Conservation (phyloP, 2,329 filamentous ascomycete genomes). For the Pestalotiopsis fici region DNA sequence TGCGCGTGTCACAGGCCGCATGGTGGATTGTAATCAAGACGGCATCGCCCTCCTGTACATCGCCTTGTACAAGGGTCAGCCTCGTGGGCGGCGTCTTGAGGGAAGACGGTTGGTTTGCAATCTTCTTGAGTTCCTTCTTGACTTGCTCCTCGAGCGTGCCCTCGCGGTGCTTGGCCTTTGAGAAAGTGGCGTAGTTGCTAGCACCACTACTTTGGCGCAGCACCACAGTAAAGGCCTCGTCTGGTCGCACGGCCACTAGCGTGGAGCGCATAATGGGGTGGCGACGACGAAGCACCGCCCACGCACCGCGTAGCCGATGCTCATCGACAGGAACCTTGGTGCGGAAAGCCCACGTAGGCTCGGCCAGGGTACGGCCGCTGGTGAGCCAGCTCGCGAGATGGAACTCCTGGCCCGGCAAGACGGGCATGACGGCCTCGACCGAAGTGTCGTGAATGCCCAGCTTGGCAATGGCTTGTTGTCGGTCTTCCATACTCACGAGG, state of each 20-base stretch:
- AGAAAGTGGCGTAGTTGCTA: constrained; percentile 9
- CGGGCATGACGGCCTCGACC: constrained; percentile 30
- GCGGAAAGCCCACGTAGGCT: constrained; percentile 30
- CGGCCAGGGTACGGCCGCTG: constrained; percentile 28
- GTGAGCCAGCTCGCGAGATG: constrained; percentile 33
- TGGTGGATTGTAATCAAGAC: constrained; percentile 33
- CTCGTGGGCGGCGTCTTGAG: constrained; percentile 30
- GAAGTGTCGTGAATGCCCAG: constrained; percentile 15
- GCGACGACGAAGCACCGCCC: constrained; percentile 28
- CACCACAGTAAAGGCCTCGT: constrained; percentile 29
- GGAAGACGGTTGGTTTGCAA: constrained; percentile 24
- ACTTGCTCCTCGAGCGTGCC: constrained; percentile 7
- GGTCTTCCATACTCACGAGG: constrained; percentile 7
- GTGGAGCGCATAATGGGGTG: constrained; percentile 33
- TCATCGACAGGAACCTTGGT: constrained; percentile 24
- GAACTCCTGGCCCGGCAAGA: constrained; percentile 31
- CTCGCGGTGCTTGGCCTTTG: constrained; percentile 2
- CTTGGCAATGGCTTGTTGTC: constrained; percentile 8
- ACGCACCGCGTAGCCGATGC: constrained; percentile 25
- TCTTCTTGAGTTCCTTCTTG: constrained; percentile 18
- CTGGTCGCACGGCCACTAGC: constrained; percentile 27
- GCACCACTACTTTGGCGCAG: constrained; percentile 6
- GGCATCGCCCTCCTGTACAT: constrained; percentile 22
- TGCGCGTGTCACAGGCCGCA: constrained; percentile 35
- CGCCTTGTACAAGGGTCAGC: constrained; percentile 26